Conservation (phyloP, 345 rosid genomes). For the Noccaea bulbosa region DNA sequence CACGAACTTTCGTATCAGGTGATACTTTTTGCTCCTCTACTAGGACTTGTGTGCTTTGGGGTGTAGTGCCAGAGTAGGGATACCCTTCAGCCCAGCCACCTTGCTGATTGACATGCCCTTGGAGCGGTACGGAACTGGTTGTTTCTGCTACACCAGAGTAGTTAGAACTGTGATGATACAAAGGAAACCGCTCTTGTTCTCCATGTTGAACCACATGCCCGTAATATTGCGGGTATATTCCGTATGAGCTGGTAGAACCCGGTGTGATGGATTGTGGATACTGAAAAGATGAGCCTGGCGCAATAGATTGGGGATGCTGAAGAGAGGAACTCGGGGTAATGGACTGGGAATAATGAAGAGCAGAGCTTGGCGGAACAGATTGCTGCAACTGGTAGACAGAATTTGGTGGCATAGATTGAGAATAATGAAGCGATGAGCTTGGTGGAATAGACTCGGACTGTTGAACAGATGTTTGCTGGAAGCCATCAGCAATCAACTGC, state of each 20-base stretch:
- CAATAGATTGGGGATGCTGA: constrained; percentile 38
- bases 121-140: constrained; percentile 47
- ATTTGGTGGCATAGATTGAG: constrained; percentile 33
- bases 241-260: constrained; percentile 51
- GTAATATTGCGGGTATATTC: constrained; percentile 53
- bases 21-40: constrained; percentile 47
- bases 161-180: constrained; percentile 49
- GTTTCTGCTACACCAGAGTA: constrained; percentile 48
- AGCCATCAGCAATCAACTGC: constrained; percentile 43
- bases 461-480: constrained; percentile 47
- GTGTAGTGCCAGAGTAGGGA: constrained; percentile 45
- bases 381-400: constrained; percentile 38
- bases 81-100: constrained; percentile 50
- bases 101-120: constrained; percentile 51
- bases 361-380: constrained; percentile 36
- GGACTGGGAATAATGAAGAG: constrained; percentile 44
- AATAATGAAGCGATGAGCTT: constrained; percentile 42
- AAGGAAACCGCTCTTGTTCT: constrained; percentile 47
- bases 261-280: constrained; percentile 51
- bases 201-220: constrained; percentile 52
- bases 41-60: constrained; percentile 44
- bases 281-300: constrained; percentile 44
- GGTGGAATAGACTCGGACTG: constrained; percentile 52
- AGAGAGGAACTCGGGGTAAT: constrained; percentile 28
- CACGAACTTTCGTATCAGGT: constrained; percentile 49